Percentiles rank a stretch among this genome's conserved stretches.
Evolutionary conservation across 768 basidiomycete genomes (phyloP).

Genomic region (Panaeolus papilionaceus): DNA sequence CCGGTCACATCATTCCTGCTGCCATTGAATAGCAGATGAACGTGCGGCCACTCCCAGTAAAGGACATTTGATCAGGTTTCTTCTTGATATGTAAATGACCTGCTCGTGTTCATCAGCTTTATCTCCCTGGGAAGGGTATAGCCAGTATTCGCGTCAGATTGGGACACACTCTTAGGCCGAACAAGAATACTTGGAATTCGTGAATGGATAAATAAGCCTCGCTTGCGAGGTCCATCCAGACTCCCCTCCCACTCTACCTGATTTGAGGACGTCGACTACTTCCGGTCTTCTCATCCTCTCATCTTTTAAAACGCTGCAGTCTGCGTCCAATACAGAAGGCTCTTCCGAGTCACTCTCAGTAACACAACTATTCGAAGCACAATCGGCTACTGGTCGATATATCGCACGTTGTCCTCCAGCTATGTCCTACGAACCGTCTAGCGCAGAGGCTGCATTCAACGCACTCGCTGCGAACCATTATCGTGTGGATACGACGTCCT

Average conservation of each 20-base stretch:
- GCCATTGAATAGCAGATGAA: background rate
- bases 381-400: background rate
- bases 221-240: background rate
- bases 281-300: background rate
- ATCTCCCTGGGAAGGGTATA: background rate
- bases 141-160: background rate
- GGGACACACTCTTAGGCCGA: background rate
- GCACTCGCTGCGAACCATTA: background rate
- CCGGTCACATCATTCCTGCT: background rate
- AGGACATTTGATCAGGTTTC: background rate
- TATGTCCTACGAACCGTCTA: background rate
- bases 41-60: background rate
- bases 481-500: background rate
- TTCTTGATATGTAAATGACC: background rate
- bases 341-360: background rate
- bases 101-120: slow-evolving; percentile 9
- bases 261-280: background rate
- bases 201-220: slow-evolving; percentile 3
- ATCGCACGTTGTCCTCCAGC: background rate
- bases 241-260: background rate
- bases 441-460: background rate
- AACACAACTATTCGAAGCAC: background rate
- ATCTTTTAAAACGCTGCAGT: background rate
- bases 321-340: background rate
- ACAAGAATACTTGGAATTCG: slow-evolving; percentile 3